Evolutionary conservation across 2,329 filamentous ascomycete genomes (phyloP).

Genomic region (Fusarium sulawesiense): DNA sequence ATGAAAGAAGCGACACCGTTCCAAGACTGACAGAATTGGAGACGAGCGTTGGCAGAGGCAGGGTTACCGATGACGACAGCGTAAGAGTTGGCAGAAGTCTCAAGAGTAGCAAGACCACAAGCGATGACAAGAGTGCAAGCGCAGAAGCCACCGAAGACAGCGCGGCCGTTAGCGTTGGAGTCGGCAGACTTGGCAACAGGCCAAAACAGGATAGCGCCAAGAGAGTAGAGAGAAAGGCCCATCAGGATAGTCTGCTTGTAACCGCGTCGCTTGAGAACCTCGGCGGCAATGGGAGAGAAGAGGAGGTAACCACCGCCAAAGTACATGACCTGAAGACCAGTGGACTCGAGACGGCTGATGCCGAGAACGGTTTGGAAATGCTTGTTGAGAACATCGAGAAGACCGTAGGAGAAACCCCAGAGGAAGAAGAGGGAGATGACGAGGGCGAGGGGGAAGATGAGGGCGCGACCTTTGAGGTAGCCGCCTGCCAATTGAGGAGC

Average conservation of each 20-base stretch:
- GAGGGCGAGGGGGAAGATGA: constrained; percentile 71
- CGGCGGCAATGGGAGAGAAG: constrained; percentile 64
- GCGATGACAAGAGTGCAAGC: constrained; percentile 78
- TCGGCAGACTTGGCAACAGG: constrained; percentile 65
- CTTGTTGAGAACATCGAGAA: constrained; percentile 61
- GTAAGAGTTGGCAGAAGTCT: constrained; percentile 80
- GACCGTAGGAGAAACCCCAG: constrained; percentile 60
- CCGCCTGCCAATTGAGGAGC: constrained; percentile 40
- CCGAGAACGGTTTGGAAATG: constrained; percentile 60
- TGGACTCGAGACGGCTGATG: constrained; percentile 57
- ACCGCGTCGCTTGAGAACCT: constrained; percentile 71
- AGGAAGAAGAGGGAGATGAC: constrained; percentile 61
- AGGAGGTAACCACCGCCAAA: constrained; percentile 63
- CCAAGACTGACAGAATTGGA: constrained; percentile 77
- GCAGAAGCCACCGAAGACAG: constrained; percentile 78
- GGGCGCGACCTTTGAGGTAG: constrained; percentile 41
- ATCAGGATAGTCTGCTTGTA: constrained; percentile 76
- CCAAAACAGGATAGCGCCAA: constrained; percentile 66
- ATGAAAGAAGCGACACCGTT: constrained; percentile 80
- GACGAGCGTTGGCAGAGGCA: constrained; percentile 9
- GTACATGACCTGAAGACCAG: constrained; percentile 63
- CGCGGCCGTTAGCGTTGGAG: constrained; percentile 30
- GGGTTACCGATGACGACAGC: constrained; percentile 64
- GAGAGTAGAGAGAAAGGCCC: constrained; percentile 73
- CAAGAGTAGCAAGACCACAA: constrained; percentile 77